A percentile compares a stretch with the other conserved stretches of the same genome.
Evolutionary conservation across 495 filamentous ascomycete species (phyloP).

Genomic region (Gamarada debralockiae): DNA sequence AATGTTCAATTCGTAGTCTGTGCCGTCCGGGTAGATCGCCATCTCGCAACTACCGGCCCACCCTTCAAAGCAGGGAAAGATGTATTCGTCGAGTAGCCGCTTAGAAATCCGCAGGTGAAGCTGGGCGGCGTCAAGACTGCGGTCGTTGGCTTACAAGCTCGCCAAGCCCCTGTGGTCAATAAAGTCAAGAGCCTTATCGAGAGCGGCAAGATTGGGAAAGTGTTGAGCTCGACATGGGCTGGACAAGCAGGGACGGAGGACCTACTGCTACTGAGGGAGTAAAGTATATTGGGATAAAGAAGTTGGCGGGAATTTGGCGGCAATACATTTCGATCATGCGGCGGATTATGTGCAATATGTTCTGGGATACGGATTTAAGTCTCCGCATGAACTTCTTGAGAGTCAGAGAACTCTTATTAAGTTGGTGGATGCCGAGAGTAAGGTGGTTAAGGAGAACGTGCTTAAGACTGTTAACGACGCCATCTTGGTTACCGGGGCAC

Average conservation of each 20-base stretch:
- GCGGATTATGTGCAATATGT: slow-evolving; percentile 21
- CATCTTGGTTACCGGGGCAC: slow-evolving; percentile 40
- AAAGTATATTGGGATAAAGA: slow-evolving; percentile 39
- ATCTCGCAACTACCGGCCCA: slow-evolving; percentile 40
- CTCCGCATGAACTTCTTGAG: slow-evolving; percentile 37
- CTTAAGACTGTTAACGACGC: slow-evolving; percentile 44
- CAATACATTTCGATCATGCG: slow-evolving; percentile 38
- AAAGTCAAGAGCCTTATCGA: slow-evolving; percentile 45
- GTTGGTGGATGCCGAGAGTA: slow-evolving; percentile 28
- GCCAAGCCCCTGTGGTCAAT: slow-evolving; percentile 35
- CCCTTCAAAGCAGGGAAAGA: slow-evolving; percentile 52
- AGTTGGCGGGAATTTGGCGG: slow-evolving; percentile 45
- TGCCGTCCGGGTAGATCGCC: slow-evolving; percentile 49
- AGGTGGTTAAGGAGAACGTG: slow-evolving; percentile 24
- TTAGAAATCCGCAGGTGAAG: slow-evolving; percentile 35
- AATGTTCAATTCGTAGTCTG: slow-evolving; percentile 58
- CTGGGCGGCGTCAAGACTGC: slow-evolving; percentile 34
- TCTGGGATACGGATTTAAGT: slow-evolving; percentile 34
- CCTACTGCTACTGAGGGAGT: slow-evolving; percentile 28
- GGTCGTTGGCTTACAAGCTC: slow-evolving; percentile 50
- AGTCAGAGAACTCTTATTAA: slow-evolving; percentile 31
- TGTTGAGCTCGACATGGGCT: slow-evolving; percentile 46
- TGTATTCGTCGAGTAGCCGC: slow-evolving; percentile 58
- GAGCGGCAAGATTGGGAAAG: slow-evolving; percentile 46
- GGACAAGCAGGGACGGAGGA: slow-evolving; percentile 33